A percentile compares a stretch with the other conserved stretches of the same genome.
Evolutionary conservation across 140 eudicot genomes (phyloP).

Genomic region (Stevia rebaudiana): DNA sequence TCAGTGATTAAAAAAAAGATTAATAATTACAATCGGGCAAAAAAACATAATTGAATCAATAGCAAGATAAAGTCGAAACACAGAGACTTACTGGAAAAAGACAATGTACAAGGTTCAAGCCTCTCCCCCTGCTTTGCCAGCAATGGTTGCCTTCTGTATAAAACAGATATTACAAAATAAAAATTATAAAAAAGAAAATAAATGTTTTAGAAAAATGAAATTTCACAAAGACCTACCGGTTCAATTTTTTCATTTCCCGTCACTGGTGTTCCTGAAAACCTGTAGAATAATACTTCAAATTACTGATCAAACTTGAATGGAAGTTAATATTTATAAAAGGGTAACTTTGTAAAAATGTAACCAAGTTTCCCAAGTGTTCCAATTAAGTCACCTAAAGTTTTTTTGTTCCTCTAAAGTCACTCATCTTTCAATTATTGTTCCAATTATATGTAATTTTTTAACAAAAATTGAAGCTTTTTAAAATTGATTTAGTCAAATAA

Average conservation of each 20-base stretch:
- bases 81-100: conserved; percentile 28
- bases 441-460: too few species aligned
- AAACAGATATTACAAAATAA: neutral
- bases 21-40: conserved; percentile 21
- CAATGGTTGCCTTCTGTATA: conserved; percentile 52
- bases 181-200: neutral
- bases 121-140: conserved; percentile 61
- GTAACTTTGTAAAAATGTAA: too few species aligned
- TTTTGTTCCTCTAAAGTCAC: too few species aligned
- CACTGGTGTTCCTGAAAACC: conserved; percentile 54
- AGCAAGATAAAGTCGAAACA: neutral
- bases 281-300: conserved; percentile 27
- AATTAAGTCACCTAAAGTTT: too few species aligned
- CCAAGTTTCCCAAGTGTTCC: too few species aligned
- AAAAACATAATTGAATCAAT: neutral
- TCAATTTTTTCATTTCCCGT: conserved; percentile 46
- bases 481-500: too few species aligned
- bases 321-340: neutral
- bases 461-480: too few species aligned
- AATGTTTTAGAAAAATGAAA: conserved; percentile 6
- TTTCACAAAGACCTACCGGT: conserved; percentile 26
- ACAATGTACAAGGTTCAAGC: conserved; percentile 27
- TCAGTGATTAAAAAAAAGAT: conserved; percentile 15
- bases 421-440: too few species aligned
- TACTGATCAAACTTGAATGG: neutral